These are phyloP conservation scores for Digitaria exilis DNA, from an alignment of 202 grass and related monocot species.

Conservation along the genomic window DNA sequence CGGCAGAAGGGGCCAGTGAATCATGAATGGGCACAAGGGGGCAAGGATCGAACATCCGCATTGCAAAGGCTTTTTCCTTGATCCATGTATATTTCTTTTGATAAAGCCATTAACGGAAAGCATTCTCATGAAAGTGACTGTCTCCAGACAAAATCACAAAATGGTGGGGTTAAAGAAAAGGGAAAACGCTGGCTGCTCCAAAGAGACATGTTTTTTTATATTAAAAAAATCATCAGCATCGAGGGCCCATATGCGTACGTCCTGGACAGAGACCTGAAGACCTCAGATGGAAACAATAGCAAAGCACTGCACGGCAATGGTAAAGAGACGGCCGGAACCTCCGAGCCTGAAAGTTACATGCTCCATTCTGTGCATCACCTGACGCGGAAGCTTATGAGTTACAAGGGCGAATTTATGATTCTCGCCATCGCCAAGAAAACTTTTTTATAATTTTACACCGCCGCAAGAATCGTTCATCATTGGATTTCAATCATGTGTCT, in stretches of 20 bases:
- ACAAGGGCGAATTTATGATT: constrained; percentile 29
- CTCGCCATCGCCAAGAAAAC: background rate
- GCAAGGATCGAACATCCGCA: background rate
- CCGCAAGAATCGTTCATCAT: constrained; percentile 15
- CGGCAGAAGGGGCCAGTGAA: background rate
- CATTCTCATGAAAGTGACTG: background rate
- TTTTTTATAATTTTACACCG: constrained; percentile 23
- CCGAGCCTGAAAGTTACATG: constrained; percentile 25
- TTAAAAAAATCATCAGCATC: background rate
- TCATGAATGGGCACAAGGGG: background rate
- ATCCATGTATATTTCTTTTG: background rate
- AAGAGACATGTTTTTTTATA: background rate
- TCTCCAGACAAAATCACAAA: background rate
- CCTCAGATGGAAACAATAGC: background rate
- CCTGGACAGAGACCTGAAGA: background rate
- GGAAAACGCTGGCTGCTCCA: background rate
- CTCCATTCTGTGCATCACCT: constrained; percentile 23
- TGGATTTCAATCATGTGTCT: background rate
- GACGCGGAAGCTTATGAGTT: constrained; percentile 46
- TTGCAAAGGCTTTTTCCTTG: background rate
- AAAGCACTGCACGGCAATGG: constrained; percentile 16
- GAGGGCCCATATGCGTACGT: background rate
- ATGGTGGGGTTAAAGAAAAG: background rate
- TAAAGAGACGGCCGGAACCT: background rate
- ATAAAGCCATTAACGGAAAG: background rate